Base-by-base conservation (phyloP, 2,329 filamentous ascomycete species). In the Aspergillus terreus region DNA sequence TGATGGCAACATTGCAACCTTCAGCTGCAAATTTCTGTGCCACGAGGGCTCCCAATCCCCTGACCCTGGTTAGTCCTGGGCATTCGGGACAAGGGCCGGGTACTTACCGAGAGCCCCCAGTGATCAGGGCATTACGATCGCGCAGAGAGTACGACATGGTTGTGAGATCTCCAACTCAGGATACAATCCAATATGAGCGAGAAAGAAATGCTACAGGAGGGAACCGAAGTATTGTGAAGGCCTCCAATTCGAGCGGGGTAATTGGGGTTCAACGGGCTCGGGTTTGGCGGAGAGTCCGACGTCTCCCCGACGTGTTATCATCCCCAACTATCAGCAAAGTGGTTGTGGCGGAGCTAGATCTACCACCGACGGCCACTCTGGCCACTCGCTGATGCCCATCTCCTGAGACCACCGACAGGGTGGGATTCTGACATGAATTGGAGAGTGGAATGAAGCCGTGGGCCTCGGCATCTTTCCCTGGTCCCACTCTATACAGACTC, bases 11-110 rank as follows among this genome's bases (percentile, higher is more conserved):
- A 51, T 87, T 85, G 64, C 81, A 82, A 44, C 87, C 86, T 60
- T 85, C 77, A 19, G 78, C 72, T 7, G 87, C 87, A 60, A 92
- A 89, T 30, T 84, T 82, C 50, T 81, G 79, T 36, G 79, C 81
- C 3, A 88, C 78, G 3, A 85, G 76, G 41, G 86, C 88, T 33
- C 89, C 89, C 30, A 92, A 79, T 2, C 88, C 89, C 58, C 88
- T 83, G 51, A 77, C 66, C 44, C 17, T 44, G 44, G 35, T 30
- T 21, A 42, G 19, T 23, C 27, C 45, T 42, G 40, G 44, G 11
- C 14, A 33, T 25, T 30, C 19, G 45, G 6, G 14, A 30, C 3
- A 25, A 15, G 14, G 19, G 5, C 23, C n/a, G 12, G 14, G 17
- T 4, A 11, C 74, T 57, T 71, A 85, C 83, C 82, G 76, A 43